Percentiles rank a stretch among this genome's conserved stretches.
These are phyloP conservation scores for Dictyostelium purpureum DNA, from an alignment of 78 protist genomes.

Conservation along the genomic window DNA sequence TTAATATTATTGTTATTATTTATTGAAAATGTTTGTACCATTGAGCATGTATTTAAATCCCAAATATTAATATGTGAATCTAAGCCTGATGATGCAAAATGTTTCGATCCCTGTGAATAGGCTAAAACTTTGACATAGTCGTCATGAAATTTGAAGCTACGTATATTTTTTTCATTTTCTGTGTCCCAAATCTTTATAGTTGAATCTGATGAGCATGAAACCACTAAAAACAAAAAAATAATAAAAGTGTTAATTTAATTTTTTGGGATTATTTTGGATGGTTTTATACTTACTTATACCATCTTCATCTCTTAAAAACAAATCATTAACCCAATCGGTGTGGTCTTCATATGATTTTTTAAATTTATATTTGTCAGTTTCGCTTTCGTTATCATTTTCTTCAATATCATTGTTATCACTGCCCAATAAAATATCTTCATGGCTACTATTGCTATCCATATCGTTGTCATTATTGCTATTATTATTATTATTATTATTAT, in stretches of 20 bases:
- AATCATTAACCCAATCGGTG: slow-evolving; percentile 72
- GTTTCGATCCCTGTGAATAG: slow-evolving; percentile 22
- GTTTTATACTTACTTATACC: slow-evolving; percentile 51
- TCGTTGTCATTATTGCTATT: too few relatives aligned
- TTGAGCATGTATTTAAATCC: slow-evolving; percentile 51
- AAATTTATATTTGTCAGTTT: not conserved
- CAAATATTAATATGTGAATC: slow-evolving; percentile 63
- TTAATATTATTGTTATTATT: not conserved
- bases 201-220: slow-evolving; percentile 66
- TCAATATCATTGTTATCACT: not conserved
- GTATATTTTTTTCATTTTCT: slow-evolving; percentile 5
- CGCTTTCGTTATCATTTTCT: not conserved
- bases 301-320: slow-evolving; percentile 14
- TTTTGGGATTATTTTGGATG: too few relatives aligned
- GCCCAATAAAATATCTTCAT: too few relatives aligned
- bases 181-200: slow-evolving; percentile 59
- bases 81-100: slow-evolving; percentile 70
- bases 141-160: slow-evolving; percentile 36
- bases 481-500: not conserved
- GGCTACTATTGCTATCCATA: too few relatives aligned
- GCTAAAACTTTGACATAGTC: slow-evolving; percentile 74
- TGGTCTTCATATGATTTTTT: slow-evolving; percentile 49
- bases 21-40: not conserved
- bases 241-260: too few relatives aligned
- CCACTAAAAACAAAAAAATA: slow-evolving; percentile 14